Evolutionary conservation across 176 grass and related monocot genomes (phyloP).

Genomic region (Pharus latifolius): DNA sequence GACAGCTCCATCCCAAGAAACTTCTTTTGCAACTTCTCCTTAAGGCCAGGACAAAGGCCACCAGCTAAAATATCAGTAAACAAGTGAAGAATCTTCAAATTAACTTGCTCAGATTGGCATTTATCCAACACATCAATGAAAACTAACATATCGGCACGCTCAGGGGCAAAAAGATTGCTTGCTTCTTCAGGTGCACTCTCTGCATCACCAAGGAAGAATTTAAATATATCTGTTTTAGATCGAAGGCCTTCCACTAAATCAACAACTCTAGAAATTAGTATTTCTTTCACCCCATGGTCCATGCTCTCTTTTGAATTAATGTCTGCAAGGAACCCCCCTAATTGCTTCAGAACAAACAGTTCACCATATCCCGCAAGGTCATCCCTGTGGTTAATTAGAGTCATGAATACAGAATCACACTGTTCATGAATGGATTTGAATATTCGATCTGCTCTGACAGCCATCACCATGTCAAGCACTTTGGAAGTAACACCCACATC

Average conservation of each 20-base stretch:
- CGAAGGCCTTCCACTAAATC: conserved; percentile 55
- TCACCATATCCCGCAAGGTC: conserved; percentile 57
- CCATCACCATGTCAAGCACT: conserved; percentile 59
- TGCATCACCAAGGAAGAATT: conserved; percentile 65
- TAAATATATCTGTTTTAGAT: conserved; percentile 50
- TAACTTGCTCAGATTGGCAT: conserved; percentile 67
- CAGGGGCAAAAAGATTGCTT: conserved; percentile 39
- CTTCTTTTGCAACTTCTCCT: conserved; percentile 61
- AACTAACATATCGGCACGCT: conserved; percentile 52
- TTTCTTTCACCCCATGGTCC: conserved; percentile 40
- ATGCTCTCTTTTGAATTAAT: conserved; percentile 40
- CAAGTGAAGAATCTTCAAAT: conserved; percentile 74
- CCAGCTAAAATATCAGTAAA: conserved; percentile 58
- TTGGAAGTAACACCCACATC: conserved; percentile 34
- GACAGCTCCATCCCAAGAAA: conserved; percentile 67
- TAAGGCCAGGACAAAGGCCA: conserved; percentile 56
- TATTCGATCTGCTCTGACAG: conserved; percentile 56
- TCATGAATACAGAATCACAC: conserved; percentile 60
- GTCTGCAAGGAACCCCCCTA: conserved; percentile 61
- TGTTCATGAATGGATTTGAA: conserved; percentile 49
- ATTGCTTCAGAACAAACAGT: conserved; percentile 72
- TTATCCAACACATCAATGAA: conserved; percentile 67
- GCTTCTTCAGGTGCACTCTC: conserved; percentile 41
- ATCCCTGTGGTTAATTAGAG: conserved; percentile 43
- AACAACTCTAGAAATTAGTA: conserved; percentile 49